Evolutionary conservation across 345 rosid genomes (phyloP).

Genomic region (Citrus australasica): DNA sequence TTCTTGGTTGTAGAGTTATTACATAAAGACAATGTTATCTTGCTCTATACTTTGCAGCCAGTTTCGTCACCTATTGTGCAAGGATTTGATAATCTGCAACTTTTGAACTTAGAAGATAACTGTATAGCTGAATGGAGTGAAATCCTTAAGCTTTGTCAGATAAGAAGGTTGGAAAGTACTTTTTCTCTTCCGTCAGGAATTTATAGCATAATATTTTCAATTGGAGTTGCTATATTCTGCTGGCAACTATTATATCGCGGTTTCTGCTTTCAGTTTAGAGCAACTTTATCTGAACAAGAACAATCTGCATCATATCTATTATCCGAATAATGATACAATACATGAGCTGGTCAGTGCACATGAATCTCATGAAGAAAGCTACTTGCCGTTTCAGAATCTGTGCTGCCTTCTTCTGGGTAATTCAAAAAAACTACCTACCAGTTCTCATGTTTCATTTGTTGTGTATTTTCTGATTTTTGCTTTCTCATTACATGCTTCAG

Average conservation of each 20-base stretch:
- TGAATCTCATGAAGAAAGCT: conserved; percentile 35
- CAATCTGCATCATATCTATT: conserved; percentile 50
- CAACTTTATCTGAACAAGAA: conserved; percentile 84
- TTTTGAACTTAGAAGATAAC: conserved; percentile 89
- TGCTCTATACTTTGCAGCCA: conserved; percentile 31
- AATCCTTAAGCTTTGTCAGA: conserved; percentile 64
- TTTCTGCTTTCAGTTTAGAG: conserved; percentile 61
- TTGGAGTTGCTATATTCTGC: not conserved
- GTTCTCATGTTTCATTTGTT: not conserved
- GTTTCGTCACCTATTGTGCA: conserved; percentile 39
- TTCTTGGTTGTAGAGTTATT: not conserved
- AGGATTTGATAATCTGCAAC: conserved; percentile 64
- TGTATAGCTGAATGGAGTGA: conserved; percentile 79
- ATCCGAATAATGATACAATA: conserved; percentile 36
- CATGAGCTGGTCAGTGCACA: conserved; percentile 20
- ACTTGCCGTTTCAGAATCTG: conserved; percentile 58
- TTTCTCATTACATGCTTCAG: conserved; percentile 36
- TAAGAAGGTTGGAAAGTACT: conserved; percentile 57
- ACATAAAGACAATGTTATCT: not conserved
- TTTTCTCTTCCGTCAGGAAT: conserved; percentile 8
- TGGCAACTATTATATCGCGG: not conserved
- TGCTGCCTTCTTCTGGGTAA: conserved; percentile 85
- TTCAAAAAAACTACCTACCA: conserved; percentile 2
- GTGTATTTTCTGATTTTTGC: conserved; percentile 14
- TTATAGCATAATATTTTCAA: not conserved